A percentile compares a stretch with the other conserved stretches of the same genome.
These are phyloP conservation scores for Colletotrichum scovillei DNA, from an alignment of 2,329 filamentous ascomycete genomes.

Conservation along the genomic window DNA sequence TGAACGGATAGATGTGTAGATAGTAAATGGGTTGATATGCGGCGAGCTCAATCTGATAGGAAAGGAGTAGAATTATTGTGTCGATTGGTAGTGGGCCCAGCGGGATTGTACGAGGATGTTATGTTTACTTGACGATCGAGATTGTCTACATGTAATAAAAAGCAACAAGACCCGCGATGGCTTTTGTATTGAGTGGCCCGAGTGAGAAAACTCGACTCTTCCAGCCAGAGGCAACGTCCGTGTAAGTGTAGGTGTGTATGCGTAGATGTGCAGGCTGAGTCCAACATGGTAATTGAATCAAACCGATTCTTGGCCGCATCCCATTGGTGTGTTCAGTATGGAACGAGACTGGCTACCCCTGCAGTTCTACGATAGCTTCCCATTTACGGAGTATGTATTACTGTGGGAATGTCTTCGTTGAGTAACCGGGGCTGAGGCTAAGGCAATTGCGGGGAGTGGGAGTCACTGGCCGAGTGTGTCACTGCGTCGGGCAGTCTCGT, in stretches of 20 bases:
- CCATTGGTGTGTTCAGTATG: not conserved
- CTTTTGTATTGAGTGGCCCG: not conserved
- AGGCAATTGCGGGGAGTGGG: not conserved
- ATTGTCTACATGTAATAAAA: not conserved
- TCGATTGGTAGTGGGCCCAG: not conserved
- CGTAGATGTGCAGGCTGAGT: not conserved
- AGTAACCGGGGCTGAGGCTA: not conserved
- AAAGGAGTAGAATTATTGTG: not conserved
- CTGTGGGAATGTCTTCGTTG: not conserved
- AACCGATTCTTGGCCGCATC: not conserved
- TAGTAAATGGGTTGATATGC: not conserved
- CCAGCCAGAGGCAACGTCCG: not conserved
- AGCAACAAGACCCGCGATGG: not conserved
- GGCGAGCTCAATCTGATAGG: no score
- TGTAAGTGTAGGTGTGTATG: not conserved
- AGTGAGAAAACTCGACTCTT: not conserved
- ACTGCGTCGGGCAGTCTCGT: not conserved
- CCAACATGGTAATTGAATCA: not conserved
- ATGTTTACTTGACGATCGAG: not conserved
- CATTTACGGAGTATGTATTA: not conserved
- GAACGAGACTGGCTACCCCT: not conserved
- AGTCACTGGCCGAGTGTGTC: slow-evolving; percentile 13
- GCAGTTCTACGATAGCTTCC: not conserved
- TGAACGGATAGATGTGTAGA: no score
- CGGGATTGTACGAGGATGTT: not conserved